These are phyloP conservation scores for Amanita jacksonii DNA, from an alignment of 768 basidiomycete species.

Conservation along the genomic window DNA sequence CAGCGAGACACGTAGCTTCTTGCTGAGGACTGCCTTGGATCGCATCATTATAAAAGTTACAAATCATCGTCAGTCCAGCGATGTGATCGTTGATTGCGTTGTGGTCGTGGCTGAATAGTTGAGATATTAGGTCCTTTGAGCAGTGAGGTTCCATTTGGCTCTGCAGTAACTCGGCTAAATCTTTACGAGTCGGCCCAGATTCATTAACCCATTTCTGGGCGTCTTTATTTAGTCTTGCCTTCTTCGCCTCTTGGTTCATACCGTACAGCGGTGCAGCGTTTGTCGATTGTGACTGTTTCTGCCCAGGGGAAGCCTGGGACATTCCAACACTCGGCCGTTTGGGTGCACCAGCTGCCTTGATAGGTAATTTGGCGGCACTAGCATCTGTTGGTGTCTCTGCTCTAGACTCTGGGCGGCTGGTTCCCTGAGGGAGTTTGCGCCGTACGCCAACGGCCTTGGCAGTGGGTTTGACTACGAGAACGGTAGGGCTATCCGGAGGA, in stretches of 20 bases:
- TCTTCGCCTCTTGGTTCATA: slow-evolving; percentile 53
- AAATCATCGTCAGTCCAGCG: slow-evolving; percentile 60
- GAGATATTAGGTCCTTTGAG: slow-evolving; percentile 63
- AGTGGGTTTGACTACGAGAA: slow-evolving; percentile 28
- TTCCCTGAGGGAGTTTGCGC: slow-evolving; percentile 59
- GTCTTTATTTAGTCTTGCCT: slow-evolving; percentile 64
- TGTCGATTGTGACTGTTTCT: slow-evolving; percentile 17
- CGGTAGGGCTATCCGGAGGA: slow-evolving; percentile 36
- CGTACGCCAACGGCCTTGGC: slow-evolving; percentile 58
- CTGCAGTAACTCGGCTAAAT: slow-evolving; percentile 77
- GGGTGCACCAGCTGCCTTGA: slow-evolving; percentile 27
- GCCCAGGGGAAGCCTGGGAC: slow-evolving; percentile 19
- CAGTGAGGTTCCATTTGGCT: slow-evolving; percentile 86
- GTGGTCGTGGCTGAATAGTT: slow-evolving; percentile 92
- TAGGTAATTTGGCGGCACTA: slow-evolving; percentile 23
- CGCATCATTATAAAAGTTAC: slow-evolving; percentile 63
- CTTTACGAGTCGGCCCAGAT: slow-evolving; percentile 71
- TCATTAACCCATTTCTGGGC: slow-evolving; percentile 80
- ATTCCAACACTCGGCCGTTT: slow-evolving; percentile 33
- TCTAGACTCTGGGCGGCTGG: slow-evolving; percentile 41
- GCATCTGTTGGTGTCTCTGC: slow-evolving; percentile 31
- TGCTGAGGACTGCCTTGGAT: slow-evolving; percentile 48
- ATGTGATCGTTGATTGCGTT: slow-evolving; percentile 90
- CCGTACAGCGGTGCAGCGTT: slow-evolving; percentile 37
- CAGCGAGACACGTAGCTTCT: slow-evolving; percentile 65